These are phyloP conservation scores for Botrytis cinerea DNA, from an alignment of 2,329 filamentous ascomycete species.

Conservation along the genomic window DNA sequence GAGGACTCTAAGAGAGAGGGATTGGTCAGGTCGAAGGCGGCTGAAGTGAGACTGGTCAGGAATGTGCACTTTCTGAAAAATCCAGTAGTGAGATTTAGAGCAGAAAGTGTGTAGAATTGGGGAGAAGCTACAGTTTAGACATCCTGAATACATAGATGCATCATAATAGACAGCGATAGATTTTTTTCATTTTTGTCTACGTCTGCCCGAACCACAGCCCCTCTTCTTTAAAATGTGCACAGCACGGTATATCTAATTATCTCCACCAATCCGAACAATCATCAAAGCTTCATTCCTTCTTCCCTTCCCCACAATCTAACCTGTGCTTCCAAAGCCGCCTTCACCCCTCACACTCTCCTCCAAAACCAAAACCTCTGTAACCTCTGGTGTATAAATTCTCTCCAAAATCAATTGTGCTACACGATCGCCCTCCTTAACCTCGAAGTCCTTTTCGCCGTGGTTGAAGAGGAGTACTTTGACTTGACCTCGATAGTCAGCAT, in stretches of 20 bases:
- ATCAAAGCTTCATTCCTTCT: constrained; percentile 1
- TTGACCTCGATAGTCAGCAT: constrained; percentile 93
- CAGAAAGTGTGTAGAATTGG: constrained; percentile 48
- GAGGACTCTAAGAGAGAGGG: constrained; percentile 52
- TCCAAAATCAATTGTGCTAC: constrained; percentile 93
- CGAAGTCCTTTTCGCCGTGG: constrained; percentile 79
- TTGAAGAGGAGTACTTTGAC: constrained; percentile 97
- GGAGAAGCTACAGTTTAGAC: not conserved
- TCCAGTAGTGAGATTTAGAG: constrained; percentile 65
- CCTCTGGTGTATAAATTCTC: constrained; percentile 89
- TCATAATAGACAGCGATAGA: constrained; percentile 1
- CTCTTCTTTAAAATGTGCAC: not conserved
- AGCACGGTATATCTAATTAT: constrained; percentile 3
- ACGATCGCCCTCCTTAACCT: constrained; percentile 81
- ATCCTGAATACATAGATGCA: not conserved
- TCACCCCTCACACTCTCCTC: constrained; percentile 88
- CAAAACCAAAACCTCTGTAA: constrained; percentile 84
- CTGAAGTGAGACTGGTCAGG: constrained; percentile 81
- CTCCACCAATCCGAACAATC: not conserved
- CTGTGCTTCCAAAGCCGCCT: constrained; percentile 90
- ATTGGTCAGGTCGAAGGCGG: constrained; percentile 76
- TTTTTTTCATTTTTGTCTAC: constrained; percentile 11
- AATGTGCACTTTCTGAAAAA: constrained; percentile 68
- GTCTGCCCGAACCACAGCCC: not conserved
- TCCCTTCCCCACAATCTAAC: constrained; percentile 42